phyloP scores from a whole-genome alignment of 495 filamentous ascomycete genomes.

The Tuber brumale region DNA sequence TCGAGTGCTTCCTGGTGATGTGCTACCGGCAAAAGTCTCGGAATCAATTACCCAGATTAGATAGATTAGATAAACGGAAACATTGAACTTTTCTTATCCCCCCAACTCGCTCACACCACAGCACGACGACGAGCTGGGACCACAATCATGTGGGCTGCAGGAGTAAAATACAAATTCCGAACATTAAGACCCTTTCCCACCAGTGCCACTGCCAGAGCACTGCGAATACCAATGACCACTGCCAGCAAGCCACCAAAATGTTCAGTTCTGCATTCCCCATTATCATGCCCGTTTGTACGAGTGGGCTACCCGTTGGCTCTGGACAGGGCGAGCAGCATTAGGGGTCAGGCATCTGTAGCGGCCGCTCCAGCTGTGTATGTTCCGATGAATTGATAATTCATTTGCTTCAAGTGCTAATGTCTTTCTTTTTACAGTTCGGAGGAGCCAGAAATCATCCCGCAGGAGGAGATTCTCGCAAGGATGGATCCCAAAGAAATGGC shows the following conservation, averaged over 20 bases:
- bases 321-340: constrained; percentile 9
- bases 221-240: constrained; percentile 13
- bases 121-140: constrained; percentile 10
- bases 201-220: constrained; percentile 3
- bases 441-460: constrained; percentile 28
- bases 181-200: constrained; percentile 26
- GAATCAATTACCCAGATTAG: constrained; percentile 17
- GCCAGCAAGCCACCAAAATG: background rate
- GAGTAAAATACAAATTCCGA: constrained; percentile 25
- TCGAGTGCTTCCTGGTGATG: constrained; percentile 8
- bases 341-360: constrained; percentile 23
- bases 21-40: background rate
- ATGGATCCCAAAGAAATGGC: constrained; percentile 67
- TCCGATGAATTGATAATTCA: background rate
- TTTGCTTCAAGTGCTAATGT: constrained; percentile 2
- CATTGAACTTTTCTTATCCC: constrained; percentile 18
- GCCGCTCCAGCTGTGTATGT: constrained; percentile 26
- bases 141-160: constrained; percentile 28
- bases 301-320: constrained; percentile 19
- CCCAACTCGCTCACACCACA: constrained; percentile 4
- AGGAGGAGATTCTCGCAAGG: constrained; percentile 57
- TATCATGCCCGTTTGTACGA: constrained; percentile 16
- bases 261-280: constrained; percentile 9
- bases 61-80: constrained; percentile 29
- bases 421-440: constrained; percentile 8